phyloP scores from a whole-genome alignment of 73 alveolate species.

The Durusdinium trenchii region DNA sequence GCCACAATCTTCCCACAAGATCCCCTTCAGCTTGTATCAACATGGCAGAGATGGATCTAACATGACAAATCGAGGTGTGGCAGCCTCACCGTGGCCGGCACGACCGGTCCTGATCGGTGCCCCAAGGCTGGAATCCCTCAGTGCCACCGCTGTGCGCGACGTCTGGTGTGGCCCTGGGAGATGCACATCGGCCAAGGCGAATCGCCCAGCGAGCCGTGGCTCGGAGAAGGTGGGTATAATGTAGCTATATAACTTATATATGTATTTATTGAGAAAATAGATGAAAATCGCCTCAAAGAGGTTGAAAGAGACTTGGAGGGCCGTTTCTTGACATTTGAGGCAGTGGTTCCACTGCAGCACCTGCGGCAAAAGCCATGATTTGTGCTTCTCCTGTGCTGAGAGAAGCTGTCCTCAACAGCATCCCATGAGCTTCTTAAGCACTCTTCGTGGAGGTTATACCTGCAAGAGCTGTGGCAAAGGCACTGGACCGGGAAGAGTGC shows the following conservation, averaged over 20 bases:
- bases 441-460: slow-evolving; percentile 18
- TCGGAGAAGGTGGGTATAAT: neutral
- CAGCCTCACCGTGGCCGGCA: no score
- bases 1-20: no score
- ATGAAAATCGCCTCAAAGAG: no score
- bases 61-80: no score
- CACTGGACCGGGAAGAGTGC: no score
- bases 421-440: neutral
- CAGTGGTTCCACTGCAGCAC: slow-evolving; percentile 43
- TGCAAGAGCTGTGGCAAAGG: slow-evolving; percentile 69
- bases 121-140: slow-evolving; percentile 23
- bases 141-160: slow-evolving; percentile 15
- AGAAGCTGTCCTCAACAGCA: slow-evolving; percentile 46
- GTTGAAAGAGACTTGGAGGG: no score
- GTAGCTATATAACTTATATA: no score
- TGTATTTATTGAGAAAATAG: no score
- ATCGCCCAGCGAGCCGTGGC: slow-evolving; percentile 37
- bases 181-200: slow-evolving; percentile 27
- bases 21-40: no score
- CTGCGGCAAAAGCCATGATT: slow-evolving; percentile 6
- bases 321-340: neutral
- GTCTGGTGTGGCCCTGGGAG: slow-evolving; percentile 50
- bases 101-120: neutral
- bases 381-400: neutral
- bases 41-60: no score